phyloP scores from a whole-genome alignment of 805 yeast genomes.

The Kodamaea fukazawae region DNA sequence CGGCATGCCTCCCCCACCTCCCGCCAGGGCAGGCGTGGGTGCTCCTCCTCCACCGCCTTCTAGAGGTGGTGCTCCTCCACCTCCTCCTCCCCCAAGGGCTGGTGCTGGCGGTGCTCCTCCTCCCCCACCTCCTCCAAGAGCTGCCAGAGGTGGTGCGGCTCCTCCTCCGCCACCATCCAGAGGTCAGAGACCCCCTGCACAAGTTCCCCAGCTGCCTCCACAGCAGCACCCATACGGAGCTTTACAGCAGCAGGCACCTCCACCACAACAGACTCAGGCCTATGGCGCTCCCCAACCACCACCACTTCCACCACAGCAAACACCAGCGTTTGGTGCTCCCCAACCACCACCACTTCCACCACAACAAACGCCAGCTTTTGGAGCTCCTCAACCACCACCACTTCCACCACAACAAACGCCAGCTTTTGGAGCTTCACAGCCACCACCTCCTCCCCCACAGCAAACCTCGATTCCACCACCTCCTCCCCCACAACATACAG shows the following conservation, averaged over 20 bases:
- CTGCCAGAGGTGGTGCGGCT: conserved; percentile 17
- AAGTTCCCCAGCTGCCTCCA: not conserved
- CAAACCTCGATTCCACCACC: conserved; percentile 15
- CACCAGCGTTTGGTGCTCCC: conserved; percentile 4
- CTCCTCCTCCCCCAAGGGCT: conserved; percentile 18
- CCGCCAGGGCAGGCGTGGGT: conserved; percentile 19
- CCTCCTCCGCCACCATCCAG: conserved; percentile 6
- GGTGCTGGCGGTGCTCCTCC: conserved; percentile 20
- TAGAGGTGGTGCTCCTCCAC: conserved; percentile 16
- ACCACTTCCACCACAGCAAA: conserved; percentile 3
- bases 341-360: conserved; percentile 16
- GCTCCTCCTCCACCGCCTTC: conserved; percentile 35
- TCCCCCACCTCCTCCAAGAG: conserved; percentile 34
- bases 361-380: conserved; percentile 13
- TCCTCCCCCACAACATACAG: conserved; percentile 13
- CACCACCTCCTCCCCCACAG: conserved; percentile 15
- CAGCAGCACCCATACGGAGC: conserved; percentile 7
- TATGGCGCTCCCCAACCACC: not conserved
- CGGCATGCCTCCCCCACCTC: conserved; percentile 13
- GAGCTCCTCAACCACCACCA: conserved; percentile 14
- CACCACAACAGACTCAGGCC: conserved; percentile 12
- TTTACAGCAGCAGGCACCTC: conserved; percentile 12
- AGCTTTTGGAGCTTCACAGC: conserved; percentile 12
- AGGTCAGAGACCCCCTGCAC: conserved; percentile 6
- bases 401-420: conserved; percentile 14